Percentiles rank a stretch among this genome's conserved stretches.
These are phyloP conservation scores for Phytopythium kandeliae DNA, from an alignment of 352 stramenopile species.

Conservation along the genomic window DNA sequence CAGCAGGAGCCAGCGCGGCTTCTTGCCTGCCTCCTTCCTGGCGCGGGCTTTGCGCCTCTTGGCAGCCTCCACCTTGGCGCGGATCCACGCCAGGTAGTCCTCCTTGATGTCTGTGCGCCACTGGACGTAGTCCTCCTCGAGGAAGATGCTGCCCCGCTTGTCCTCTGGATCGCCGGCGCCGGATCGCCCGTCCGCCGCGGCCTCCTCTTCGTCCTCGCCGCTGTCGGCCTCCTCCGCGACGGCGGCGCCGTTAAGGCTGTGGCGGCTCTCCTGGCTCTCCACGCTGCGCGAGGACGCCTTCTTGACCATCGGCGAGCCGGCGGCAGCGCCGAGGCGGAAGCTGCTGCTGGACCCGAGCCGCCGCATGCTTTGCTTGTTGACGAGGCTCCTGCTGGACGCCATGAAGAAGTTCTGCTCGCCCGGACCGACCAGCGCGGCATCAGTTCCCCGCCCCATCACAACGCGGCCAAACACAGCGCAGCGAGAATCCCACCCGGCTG, in stretches of 20 bases:
- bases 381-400: slow-evolving; percentile 33
- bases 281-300: slow-evolving; percentile 27
- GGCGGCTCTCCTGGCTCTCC: slow-evolving; percentile 8
- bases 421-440: background rate
- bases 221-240: slow-evolving; percentile 15
- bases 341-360: slow-evolving; percentile 14
- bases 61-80: slow-evolving; percentile 48
- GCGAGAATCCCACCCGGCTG: slow-evolving; percentile 18
- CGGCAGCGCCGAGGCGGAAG: background rate
- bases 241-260: slow-evolving; percentile 11
- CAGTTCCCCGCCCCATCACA: no score
- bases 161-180: background rate
- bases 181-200: background rate
- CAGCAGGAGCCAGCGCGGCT: slow-evolving; percentile 61
- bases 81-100: slow-evolving; percentile 69
- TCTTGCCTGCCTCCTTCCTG: slow-evolving; percentile 54
- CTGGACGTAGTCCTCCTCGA: slow-evolving; percentile 54
- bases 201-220: slow-evolving; percentile 8
- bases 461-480: background rate
- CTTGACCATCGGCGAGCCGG: slow-evolving; percentile 6
- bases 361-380: slow-evolving; percentile 19
- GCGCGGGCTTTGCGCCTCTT: slow-evolving; percentile 31
- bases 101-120: slow-evolving; percentile 73
- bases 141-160: slow-evolving; percentile 28
- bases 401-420: slow-evolving; percentile 34